Base-by-base conservation (phyloP, 257 asterid genomes). In the Apocynum venetum region DNA sequence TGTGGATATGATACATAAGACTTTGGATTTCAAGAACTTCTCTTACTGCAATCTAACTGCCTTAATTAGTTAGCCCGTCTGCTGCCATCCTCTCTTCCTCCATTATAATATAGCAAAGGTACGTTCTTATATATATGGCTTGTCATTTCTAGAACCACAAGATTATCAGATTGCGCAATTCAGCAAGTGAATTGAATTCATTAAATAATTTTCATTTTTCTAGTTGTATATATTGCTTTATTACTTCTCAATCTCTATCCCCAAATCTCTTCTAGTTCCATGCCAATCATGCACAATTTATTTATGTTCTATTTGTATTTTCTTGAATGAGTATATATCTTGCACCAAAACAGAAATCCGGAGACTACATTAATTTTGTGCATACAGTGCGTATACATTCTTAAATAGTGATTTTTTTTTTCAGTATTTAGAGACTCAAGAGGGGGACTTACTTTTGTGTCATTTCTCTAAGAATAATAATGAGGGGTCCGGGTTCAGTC, bases 401-500 rank as follows among this genome's bases (percentile, higher is more conserved):
- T 25, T 25, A 25, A 66, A 38, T 8, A 20, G 48, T 15, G 51
- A 40, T 0, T 25, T 31, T 31, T 63, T 57, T 25, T 25, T 57
- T 20, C 64, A 6, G 35, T 57, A 3, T 57, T 4, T 25, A 25
- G 31, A 25, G 31, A 25, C 19, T 4, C 3, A 13, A 17, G 13
- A 41, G 31, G 68, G 10, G 68, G 48, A 15, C 3, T 41, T 72
- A 46, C 4, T 46, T 46, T 46, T 43, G 36, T 67, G 1, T 64
- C 8, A 53, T 53, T 75, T 63, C 41, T 25, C 57, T 17, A 41
- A 87, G 86, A 80, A 89, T 15, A 49, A 88, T 85, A 80, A 89
- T 79, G 89, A 77, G 81, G 57, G 73, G 82, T 55, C 78, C 88
- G 15, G 75, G 85, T 20, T 19, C 81, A 82, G 71, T 87, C 68